Evolutionary conservation across 208 protist species (phyloP), one percentile per base, ranked within the genome.

Genomic region (Leishmania arabica): DNA sequence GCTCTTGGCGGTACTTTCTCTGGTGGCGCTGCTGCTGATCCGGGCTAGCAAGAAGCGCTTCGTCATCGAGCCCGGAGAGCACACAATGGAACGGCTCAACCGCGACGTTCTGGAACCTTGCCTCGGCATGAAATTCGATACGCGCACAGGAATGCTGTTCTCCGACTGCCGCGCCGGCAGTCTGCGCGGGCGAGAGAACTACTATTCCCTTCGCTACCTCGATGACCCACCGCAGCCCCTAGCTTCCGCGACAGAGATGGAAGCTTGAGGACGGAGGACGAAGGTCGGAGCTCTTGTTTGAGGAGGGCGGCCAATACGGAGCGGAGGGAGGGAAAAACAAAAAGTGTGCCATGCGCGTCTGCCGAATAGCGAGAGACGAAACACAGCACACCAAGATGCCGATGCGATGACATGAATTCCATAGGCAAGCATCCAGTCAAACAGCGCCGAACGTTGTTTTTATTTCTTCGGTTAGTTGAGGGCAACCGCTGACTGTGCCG

Each of bases 31-130:
- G 62, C 71, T 95, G 69, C 78, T 95, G 24, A 85, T 95, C 8
- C 91, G 91, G 24, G 87, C 88, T 27, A 91, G 88, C 40, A 97
- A 92, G 74, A 93, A 91, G 75, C 77, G 86, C 56, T 96, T 93
- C 84, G 84, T 89, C 66, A 94, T 97, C 74, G 94, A 97, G 78
- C 91, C 91, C 42, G 92, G 94, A 2, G 89, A 95, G 53, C 86
- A 93, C 69, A 89, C 89, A 34, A 89, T 96, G 75, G 90, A 92
- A 42, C 87, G 92, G 1, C 86, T 97, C 11, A 97, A 95, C 83
- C 78, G 83, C 11, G 87, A 90, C 53, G 82, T 97, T 66, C 81
- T 97, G 49, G 91, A 94, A 84, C 95, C 95, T 60, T 97, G 90
- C 78, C 83, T 96, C 31, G 95, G 95, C 45, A 82, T 95, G 68